A percentile compares a stretch with the other conserved stretches of the same genome.
These are phyloP conservation scores for Hymenoscyphus repandus DNA, from an alignment of 2,329 filamentous ascomycete species.

Conservation along the genomic window DNA sequence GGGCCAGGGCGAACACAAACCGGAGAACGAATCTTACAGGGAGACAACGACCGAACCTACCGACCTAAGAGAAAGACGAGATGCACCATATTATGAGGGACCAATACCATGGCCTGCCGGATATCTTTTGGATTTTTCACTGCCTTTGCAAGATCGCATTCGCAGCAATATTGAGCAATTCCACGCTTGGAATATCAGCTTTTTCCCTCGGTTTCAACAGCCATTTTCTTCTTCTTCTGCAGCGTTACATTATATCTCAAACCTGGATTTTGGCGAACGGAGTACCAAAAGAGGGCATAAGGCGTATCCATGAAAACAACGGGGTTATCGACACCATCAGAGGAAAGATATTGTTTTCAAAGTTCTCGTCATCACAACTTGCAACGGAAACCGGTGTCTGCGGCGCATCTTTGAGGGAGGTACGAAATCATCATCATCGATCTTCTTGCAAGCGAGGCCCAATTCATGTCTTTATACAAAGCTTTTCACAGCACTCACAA, in stretches of 20 bases:
- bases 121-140: neutral
- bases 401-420: neutral
- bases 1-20: slow-evolving; percentile 20
- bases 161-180: neutral
- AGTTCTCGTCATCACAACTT: too few species aligned
- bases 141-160: slow-evolving; percentile 10
- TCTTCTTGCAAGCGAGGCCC: too few species aligned
- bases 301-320: slow-evolving; percentile 21
- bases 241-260: slow-evolving; percentile 24
- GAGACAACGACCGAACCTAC: slow-evolving; percentile 26
- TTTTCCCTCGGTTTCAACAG: neutral
- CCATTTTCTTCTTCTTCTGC: slow-evolving; percentile 14
- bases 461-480: too few species aligned
- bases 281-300: slow-evolving; percentile 32
- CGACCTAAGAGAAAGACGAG: slow-evolving; percentile 20
- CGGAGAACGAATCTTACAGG: slow-evolving; percentile 19
- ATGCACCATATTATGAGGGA: slow-evolving; percentile 33
- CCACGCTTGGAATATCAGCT: neutral
- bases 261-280: slow-evolving; percentile 28
- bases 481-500: too few species aligned
- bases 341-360: slow-evolving; percentile 3
- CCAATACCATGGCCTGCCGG: neutral
- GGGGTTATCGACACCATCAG: neutral
- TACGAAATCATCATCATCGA: too few species aligned
- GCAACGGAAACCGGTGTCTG: too few species aligned